A percentile compares a stretch with the other conserved stretches of the same genome.
These are phyloP conservation scores for Casuarina glauca DNA, from an alignment of 306 rosid genomes.

Conservation along the genomic window DNA sequence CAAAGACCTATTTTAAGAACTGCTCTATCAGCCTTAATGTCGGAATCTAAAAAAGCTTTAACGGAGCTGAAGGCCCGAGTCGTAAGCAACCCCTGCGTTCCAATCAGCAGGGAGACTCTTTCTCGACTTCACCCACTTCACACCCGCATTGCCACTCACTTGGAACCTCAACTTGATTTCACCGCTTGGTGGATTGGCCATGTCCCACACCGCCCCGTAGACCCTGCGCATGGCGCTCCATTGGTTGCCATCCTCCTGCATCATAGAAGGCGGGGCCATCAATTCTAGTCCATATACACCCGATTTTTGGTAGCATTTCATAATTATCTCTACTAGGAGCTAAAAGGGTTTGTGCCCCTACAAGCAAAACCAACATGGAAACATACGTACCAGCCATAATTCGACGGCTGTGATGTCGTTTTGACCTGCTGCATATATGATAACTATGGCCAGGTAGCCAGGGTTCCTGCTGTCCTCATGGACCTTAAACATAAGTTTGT, in stretches of 20 bases:
- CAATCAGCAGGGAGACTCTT: constrained; percentile 62
- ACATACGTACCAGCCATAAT: constrained; percentile 56
- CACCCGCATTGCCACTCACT: constrained; percentile 49
- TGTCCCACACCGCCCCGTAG: constrained; percentile 75
- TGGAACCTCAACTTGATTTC: constrained; percentile 57
- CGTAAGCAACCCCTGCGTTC: constrained; percentile 65
- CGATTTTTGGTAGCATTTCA: too few species aligned
- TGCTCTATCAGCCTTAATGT: too few species aligned
- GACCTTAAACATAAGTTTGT: constrained; percentile 44
- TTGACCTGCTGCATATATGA: constrained; percentile 47
- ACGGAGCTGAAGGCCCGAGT: constrained; percentile 57
- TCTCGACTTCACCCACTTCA: constrained; percentile 50
- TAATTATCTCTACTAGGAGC: too few species aligned
- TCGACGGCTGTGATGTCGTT: constrained; percentile 62
- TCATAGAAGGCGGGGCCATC: background rate
- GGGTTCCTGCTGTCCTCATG: constrained; percentile 65
- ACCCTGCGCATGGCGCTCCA: too few species aligned
- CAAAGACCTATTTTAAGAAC: too few species aligned
- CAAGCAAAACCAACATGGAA: too few species aligned
- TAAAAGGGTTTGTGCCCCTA: too few species aligned
- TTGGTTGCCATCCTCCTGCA: constrained; percentile 61
- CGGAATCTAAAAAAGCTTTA: too few species aligned
- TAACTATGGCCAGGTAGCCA: constrained; percentile 48
- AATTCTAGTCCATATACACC: background rate
- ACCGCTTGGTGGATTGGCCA: constrained; percentile 54